Evolutionary conservation across 805 yeast species (phyloP), one percentile per base, ranked within the genome.

Genomic region (Metschnikowia henanensis): DNA sequence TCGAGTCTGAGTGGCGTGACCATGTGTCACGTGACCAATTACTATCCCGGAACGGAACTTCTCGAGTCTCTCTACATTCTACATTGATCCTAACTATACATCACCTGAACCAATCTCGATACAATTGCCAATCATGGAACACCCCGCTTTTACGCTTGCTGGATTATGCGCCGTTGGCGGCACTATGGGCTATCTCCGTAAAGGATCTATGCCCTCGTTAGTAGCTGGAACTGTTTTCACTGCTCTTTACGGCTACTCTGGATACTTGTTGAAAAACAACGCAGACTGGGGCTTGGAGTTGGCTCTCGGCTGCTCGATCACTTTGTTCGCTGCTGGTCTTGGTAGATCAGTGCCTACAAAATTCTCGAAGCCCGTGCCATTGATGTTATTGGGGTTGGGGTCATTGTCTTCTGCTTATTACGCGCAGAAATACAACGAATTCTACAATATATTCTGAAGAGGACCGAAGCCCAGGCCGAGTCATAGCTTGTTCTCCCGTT

Each of bases 281-380:
- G 81, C 80, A 48, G 90, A 87, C 59, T 79, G 79, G 65, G 97
- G 97, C 34, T 73, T 91, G 51, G 91, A 87, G 60, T 61, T 85
- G 15, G 96, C 96, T 0, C 66, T 90, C 43, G 84, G 81, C 10
- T 77, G 91, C 1, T 83, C 95, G 5, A 54, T 80, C 1, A 57
- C 86, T 15, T 74, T 91, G 54, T 63, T 84, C 9, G 75, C 76
- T 31, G 91, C 92, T 7, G 90, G 95, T 22, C 53, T 84, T n/a
- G 77, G 81, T 26, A 77, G 97, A 58, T 81, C 88, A 7, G 48
- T 79, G 41, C 79, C 81, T 28, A 72, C 80, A 7, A 59, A 66
- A 5, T 80, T 83, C 64, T 72, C 70, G 50, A 86, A 86, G 59
- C 92, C 95, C 0, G 78, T 91, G 44, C 97, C 97, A 3, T 58